Evolutionary conservation across 164 flowering plant species (phyloP).

Genomic region (Dillenia turbinata): DNA sequence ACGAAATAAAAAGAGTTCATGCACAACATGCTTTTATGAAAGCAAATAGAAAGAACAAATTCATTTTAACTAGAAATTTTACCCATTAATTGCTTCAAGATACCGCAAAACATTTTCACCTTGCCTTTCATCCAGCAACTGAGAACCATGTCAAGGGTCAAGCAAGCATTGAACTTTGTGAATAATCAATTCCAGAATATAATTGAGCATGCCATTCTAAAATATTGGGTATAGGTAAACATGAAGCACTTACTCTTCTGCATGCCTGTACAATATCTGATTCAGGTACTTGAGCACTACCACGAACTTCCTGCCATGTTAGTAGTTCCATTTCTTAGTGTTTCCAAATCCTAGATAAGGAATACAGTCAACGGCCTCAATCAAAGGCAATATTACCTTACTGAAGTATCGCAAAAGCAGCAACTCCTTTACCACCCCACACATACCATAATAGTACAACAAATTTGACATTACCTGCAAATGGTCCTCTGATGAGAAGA

Average conservation of each 20-base stretch:
- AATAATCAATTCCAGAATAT: too few relatives aligned
- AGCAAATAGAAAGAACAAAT: neutral
- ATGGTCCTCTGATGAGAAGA: too few relatives aligned
- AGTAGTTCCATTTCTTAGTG: neutral
- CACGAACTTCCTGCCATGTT: slow-evolving; percentile 68
- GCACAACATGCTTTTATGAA: neutral
- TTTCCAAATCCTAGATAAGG: neutral
- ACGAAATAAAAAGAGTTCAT: slow-evolving; percentile 1
- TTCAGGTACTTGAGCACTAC: slow-evolving; percentile 53
- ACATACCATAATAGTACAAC: slow-evolving; percentile 86
- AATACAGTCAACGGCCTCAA: neutral
- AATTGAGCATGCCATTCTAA: neutral
- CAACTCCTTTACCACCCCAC: slow-evolving; percentile 68
- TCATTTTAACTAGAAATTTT: slow-evolving; percentile 7
- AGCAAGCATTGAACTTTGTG: neutral
- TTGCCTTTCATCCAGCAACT: slow-evolving; percentile 81
- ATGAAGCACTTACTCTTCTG: slow-evolving; percentile 57
- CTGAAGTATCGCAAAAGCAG: slow-evolving; percentile 83
- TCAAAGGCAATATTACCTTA: slow-evolving; percentile 41
- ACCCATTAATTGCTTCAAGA: slow-evolving; percentile 86
- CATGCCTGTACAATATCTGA: slow-evolving; percentile 83
- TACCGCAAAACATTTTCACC: slow-evolving; percentile 67
- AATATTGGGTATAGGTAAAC: neutral
- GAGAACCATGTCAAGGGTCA: slow-evolving; percentile 14
- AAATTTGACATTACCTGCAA: slow-evolving; percentile 79